Evolutionary conservation across 2,329 filamentous ascomycete genomes (phyloP).

Genomic region (Coniosporium tulheliwenetii): DNA sequence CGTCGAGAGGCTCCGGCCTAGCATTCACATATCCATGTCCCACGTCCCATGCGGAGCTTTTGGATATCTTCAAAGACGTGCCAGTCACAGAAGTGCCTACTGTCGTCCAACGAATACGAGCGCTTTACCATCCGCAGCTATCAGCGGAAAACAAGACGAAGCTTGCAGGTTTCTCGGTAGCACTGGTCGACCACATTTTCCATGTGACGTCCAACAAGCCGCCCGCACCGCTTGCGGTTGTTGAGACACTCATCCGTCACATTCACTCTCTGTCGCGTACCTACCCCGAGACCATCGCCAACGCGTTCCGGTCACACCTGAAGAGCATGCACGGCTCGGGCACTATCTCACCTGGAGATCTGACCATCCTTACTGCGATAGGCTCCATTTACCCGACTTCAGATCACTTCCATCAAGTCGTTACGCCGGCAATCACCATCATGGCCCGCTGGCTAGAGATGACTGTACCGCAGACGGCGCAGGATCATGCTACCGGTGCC

Average conservation of each 20-base stretch:
- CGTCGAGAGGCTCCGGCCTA: constrained; percentile 25
- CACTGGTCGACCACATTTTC: constrained; percentile 50
- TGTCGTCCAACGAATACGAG: constrained; percentile 77
- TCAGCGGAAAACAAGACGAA: constrained; percentile 73
- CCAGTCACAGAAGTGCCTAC: constrained; percentile 52
- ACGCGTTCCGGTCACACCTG: constrained; percentile 62
- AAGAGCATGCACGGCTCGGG: constrained; percentile 36
- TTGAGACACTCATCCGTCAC: constrained; percentile 76
- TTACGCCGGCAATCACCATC: constrained; percentile 77
- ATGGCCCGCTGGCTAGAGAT: constrained; percentile 74
- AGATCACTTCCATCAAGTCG: constrained; percentile 92
- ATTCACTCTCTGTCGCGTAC: constrained; percentile 83
- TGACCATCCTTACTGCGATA: constrained; percentile 71
- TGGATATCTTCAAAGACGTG: constrained; percentile 47
- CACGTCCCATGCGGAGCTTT: constrained; percentile 57
- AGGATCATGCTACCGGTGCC: constrained; percentile 56
- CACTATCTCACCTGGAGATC: constrained; percentile 49
- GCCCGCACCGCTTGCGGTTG: constrained; percentile 39
- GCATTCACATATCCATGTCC: constrained; percentile 83
- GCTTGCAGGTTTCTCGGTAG: constrained; percentile 51
- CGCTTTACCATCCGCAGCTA: constrained; percentile 81
- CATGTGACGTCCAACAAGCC: constrained; percentile 37
- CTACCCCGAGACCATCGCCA: constrained; percentile 63
- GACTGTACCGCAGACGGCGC: constrained; percentile 47
- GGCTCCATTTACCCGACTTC: constrained; percentile 82